A percentile compares a stretch with the other conserved stretches of the same genome.
These are phyloP conservation scores for Buddleja alternifolia DNA, from an alignment of 257 asterid genomes.

Conservation along the genomic window DNA sequence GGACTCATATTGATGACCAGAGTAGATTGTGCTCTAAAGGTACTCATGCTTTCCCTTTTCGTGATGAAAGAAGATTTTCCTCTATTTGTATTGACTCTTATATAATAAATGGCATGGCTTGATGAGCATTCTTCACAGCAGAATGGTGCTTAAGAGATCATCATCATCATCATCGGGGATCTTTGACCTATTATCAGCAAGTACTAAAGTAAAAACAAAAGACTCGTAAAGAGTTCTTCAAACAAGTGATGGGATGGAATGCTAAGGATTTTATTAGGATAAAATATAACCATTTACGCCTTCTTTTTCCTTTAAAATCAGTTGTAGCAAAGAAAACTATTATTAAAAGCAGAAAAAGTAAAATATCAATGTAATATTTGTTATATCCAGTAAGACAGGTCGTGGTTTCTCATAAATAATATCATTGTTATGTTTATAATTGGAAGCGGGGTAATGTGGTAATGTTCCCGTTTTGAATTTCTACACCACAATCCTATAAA, in stretches of 20 bases:
- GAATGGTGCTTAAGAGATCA: slow-evolving; percentile 1
- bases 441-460: no score
- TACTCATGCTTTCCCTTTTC: slow-evolving; percentile 53
- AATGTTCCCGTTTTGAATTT: no score
- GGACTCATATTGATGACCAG: slow-evolving; percentile 83
- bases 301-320: neutral
- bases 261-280: neutral
- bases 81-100: no score
- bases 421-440: no score
- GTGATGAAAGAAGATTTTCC: no score
- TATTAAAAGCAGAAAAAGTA: neutral
- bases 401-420: no score
- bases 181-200: neutral
- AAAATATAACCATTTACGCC: neutral
- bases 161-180: neutral
- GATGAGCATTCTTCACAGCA: neutral
- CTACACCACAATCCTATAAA: no score
- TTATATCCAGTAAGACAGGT: no score
- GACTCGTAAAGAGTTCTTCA: neutral
- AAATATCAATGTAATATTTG: no score
- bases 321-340: neutral
- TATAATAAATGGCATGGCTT: neutral
- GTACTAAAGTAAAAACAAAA: neutral
- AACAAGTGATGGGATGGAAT: neutral
- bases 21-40: slow-evolving; percentile 95